Evolutionary conservation across 2,329 filamentous ascomycete species (phyloP), one percentile per base, ranked within the genome.

Genomic region (Colletotrichum abscissum): DNA sequence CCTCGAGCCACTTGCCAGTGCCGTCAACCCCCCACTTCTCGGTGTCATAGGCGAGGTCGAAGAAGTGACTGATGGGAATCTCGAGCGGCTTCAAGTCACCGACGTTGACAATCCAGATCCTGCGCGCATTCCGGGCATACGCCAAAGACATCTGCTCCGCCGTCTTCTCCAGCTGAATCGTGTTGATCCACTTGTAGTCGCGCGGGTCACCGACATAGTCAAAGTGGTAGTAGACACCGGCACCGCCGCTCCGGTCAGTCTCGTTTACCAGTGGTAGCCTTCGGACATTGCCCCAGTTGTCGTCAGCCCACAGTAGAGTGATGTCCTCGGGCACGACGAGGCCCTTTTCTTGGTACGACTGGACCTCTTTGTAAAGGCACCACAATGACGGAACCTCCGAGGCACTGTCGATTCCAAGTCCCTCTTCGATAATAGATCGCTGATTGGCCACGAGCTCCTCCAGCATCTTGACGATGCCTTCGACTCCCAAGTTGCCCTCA

Each of bases 291-390:
- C 91, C 91, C 85, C 86, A 92, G 81, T 93, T 93, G 81, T 94
- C 92, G 78, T 93, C 92, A 0, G 91, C 87, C 88, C 91, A 93
- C 5, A 93, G 84, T 28, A 94, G 83, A 1, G 90, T 93, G 33
- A 94, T 88, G 77, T 92, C 88, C 49, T 93, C 91, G 0, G 92
- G 91, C 2, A 86, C 83, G 3, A 73, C 67, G 5, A 94, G 86
- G 1, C 92, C 92, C 19, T 88, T 85, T 70, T 92, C 89, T 71
- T 92, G 90, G 79, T 94, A 94, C 7, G 89, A 88, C 81, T 92
- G 91, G 2, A 94, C 92, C 79, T 94, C 92, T 78, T 93, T 94
- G 82, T 94, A 94, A 74, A 94, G 82, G 76, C 91, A 93, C 92
- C 92, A 94, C 82, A 92, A 87, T 80, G 94, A 92, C 6, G 92